Conservation (phyloP, 257 asterid genomes). For the Marsdenia floribunda region DNA sequence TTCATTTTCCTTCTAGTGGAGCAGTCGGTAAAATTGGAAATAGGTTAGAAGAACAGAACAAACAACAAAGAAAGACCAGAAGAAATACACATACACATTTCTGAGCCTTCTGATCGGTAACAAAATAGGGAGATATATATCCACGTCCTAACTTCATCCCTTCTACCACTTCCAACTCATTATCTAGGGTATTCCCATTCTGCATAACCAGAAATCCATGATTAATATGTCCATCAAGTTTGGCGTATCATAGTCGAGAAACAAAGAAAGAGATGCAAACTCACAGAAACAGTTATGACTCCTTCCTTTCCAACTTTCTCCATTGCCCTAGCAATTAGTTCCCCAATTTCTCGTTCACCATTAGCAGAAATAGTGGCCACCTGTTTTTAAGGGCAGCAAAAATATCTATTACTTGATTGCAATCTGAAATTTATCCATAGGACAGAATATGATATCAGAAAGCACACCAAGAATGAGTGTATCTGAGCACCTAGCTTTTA, state of each 20-base stretch:
- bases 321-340: slow-evolving; percentile 79
- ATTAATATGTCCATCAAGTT: slow-evolving; percentile 5
- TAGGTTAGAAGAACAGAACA: not conserved
- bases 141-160: slow-evolving; percentile 96
- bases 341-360: slow-evolving; percentile 87
- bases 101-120: slow-evolving; percentile 62
- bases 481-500: not conserved
- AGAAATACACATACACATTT: slow-evolving; percentile 57
- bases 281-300: slow-evolving; percentile 71
- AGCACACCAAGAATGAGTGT: not conserved
- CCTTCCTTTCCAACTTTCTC: slow-evolving; percentile 98
- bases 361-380: slow-evolving; percentile 90
- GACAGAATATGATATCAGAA: not conserved
- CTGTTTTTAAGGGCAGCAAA: slow-evolving; percentile 30
- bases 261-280: slow-evolving; percentile 24
- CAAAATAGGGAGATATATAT: slow-evolving; percentile 83
- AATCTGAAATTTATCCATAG: not conserved
- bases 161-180: slow-evolving; percentile 93
- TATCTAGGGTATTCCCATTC: slow-evolving; percentile 81
- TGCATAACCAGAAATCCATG: slow-evolving; percentile 24
- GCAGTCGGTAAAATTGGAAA: not conserved
- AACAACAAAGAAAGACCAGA: not conserved
- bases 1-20: not conserved
- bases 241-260: slow-evolving; percentile 5
- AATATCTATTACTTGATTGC: not conserved